Evolutionary conservation across 2,329 filamentous ascomycete species (phyloP), one percentile per base, ranked within the genome.

Genomic region (Penicillium brasilianum): DNA sequence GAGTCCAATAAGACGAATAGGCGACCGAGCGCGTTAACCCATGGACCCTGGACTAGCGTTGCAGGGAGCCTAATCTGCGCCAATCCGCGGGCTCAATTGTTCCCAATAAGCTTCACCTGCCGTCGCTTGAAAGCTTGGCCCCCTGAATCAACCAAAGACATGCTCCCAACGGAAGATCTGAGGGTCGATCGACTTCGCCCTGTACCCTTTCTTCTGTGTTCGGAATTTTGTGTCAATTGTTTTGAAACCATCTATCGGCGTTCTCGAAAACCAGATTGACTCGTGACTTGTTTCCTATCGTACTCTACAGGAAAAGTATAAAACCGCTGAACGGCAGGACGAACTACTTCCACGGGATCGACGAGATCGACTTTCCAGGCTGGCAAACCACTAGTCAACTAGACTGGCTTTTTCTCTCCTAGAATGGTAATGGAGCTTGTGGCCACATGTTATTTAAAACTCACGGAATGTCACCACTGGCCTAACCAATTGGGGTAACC

Each of bases 111-210:
- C 46, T 60, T 55, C 28, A 20, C 44, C 18, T 37, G 58, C 53
- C 37, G 58, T 25, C 52, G 44, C 16, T 28, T n/a, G 18, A 60
- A 60, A 60, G 58, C 58, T 60, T 60, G 58, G 53, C 58, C 46
- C 58, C 52, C 30, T 14, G 9, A 34, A 49, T 34, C 11, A 14
- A 36, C 41, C 30, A 28, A 30, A 25, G 30, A 36, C 49, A 51
- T 6, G 16, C 30, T 34, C 4, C n/a, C 46, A 34, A 14, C n/a
- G n/a, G n/a, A 50, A 10, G 48, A 50, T 50, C 18, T 18, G 11
- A 50, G 48, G 25, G 39, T n/a, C 9, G 28, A 32, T 36, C 51
- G 30, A 25, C 32, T 25, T 32, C 18, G 18, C 14, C 28, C 30
- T 39, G 44, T 55, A 28, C 13, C 9, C 10, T 50, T 50, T 50